Base-by-base conservation (phyloP, 495 filamentous ascomycete genomes). In the Xylaria castorea region DNA sequence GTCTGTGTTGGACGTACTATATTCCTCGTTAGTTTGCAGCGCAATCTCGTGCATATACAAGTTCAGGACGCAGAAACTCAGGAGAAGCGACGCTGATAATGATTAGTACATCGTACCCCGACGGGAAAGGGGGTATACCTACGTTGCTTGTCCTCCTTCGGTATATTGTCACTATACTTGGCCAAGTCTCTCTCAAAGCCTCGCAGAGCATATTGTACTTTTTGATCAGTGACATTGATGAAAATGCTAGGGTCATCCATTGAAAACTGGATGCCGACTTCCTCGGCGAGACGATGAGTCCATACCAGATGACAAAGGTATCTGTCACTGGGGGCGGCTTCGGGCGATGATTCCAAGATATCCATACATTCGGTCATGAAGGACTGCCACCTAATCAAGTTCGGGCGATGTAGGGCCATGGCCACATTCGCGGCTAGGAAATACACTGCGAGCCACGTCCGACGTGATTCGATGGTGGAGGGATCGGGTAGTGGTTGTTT, bases 41-140 rank as follows among this genome's bases (percentile, higher is more conserved):
- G 91, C 90, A 63, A 95, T 91, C 80, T 97, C 95, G 77, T 98
- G 93, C 73, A 97, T 89, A 75, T 95, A 97, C 3, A 97, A 83
- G 70, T 87, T 91, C 42, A 94, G 78, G 2, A 93, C 86, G 73
- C 92, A 83, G 71, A 91, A 90, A 60, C 85, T 85, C 55, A 93
- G 80, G 70, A 83, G 80, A 5, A 93, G 81, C 2, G 87, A 84
- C 62, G 85, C 89, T 92, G 60, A 12, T 48, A 20, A 9, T 34
- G 48, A 22, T 75, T 12, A 74, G 65, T 42, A 9, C 34, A 48
- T 69, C 14, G 38, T 40, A 7, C 42, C 40, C 27, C 11, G 36
- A 55, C 25, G 25, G 20, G n/a, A 7, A 27, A 16, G 20, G 42
- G 5, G 30, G 18, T 1, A 27, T 9, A 80, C 85, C 64, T 80